Percentiles rank a stretch among this genome's conserved stretches.
phyloP scores from a whole-genome alignment of 768 basidiomycete species.

The Rhizopogon rudus region DNA sequence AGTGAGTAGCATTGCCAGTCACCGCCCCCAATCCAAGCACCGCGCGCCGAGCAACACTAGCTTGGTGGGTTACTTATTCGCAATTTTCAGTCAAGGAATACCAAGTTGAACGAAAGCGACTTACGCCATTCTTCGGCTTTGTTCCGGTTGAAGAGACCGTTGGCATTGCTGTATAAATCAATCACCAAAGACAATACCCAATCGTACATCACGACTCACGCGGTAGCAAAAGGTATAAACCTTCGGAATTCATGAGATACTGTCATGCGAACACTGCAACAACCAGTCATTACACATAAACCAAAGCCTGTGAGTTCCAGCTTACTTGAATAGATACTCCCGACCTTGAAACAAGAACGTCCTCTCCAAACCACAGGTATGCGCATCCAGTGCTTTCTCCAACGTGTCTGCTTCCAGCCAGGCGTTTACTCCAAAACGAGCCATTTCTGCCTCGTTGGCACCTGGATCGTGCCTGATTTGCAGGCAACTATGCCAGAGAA shows the following conservation, averaged over 20 bases:
- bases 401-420: conserved; percentile 70
- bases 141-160: conserved; percentile 41
- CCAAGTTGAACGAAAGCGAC: conserved; percentile 19
- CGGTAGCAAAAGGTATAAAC: conserved; percentile 53
- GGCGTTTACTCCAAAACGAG: conserved; percentile 58
- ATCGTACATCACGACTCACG: conserved; percentile 33
- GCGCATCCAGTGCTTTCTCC: conserved; percentile 55
- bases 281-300: not conserved
- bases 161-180: conserved; percentile 33
- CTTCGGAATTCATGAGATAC: conserved; percentile 67
- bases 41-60: conserved; percentile 51
- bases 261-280: conserved; percentile 57
- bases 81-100: conserved; percentile 2
- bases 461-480: conserved; percentile 45
- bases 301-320: not conserved
- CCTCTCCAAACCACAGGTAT: conserved; percentile 64
- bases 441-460: conserved; percentile 45
- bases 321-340: conserved; percentile 55
- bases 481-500: conserved; percentile 71
- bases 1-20: conserved; percentile 44
- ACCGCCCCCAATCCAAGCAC: conserved; percentile 56
- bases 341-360: conserved; percentile 66
- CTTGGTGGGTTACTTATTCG: conserved; percentile 54
- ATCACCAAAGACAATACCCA: not conserved
- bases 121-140: conserved; percentile 68